phyloP scores from a whole-genome alignment of 2,329 filamentous ascomycete genomes.

The Magnaporthiopsis poae region DNA sequence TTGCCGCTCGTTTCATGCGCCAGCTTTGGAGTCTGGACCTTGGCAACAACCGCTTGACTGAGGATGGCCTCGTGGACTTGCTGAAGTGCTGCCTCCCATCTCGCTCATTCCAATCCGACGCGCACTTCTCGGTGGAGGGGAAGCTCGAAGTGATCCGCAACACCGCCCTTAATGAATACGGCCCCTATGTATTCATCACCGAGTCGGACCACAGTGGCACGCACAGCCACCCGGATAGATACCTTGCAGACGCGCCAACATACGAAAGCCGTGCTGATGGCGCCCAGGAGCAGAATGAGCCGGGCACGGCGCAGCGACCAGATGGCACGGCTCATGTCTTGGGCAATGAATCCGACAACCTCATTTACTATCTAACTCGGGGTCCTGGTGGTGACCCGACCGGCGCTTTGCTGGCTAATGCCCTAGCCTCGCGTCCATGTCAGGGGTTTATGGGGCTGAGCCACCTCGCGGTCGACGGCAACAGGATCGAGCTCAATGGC shows the following conservation, averaged over 20 bases:
- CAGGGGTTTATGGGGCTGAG: constrained; percentile 31
- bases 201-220: constrained; percentile 37
- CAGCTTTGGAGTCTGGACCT: constrained; percentile 51
- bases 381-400: constrained; percentile 11
- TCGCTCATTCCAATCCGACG: constrained; percentile 23
- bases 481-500: constrained; percentile 34
- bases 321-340: constrained; percentile 23
- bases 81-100: constrained; percentile 15
- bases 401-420: constrained; percentile 12
- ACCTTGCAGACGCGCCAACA: constrained; percentile 38
- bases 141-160: constrained; percentile 22
- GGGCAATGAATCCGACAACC: constrained; percentile 23
- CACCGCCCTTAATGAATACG: constrained; percentile 26
- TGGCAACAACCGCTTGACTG: constrained; percentile 40
- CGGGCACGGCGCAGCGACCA: constrained; percentile 20
- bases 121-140: constrained; percentile 37
- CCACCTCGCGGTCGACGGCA: constrained; percentile 44
- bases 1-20: constrained; percentile 25
- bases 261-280: constrained; percentile 19
- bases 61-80: constrained; percentile 28
- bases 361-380: constrained; percentile 23
- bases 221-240: constrained; percentile 37
- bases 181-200: constrained; percentile 33
- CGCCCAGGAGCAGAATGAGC: not conserved
- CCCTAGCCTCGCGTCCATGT: constrained; percentile 18